A percentile compares a stretch with the other conserved stretches of the same genome.
phyloP scores from a whole-genome alignment of 2,329 filamentous ascomycete species.

The Drechslera avenae region DNA sequence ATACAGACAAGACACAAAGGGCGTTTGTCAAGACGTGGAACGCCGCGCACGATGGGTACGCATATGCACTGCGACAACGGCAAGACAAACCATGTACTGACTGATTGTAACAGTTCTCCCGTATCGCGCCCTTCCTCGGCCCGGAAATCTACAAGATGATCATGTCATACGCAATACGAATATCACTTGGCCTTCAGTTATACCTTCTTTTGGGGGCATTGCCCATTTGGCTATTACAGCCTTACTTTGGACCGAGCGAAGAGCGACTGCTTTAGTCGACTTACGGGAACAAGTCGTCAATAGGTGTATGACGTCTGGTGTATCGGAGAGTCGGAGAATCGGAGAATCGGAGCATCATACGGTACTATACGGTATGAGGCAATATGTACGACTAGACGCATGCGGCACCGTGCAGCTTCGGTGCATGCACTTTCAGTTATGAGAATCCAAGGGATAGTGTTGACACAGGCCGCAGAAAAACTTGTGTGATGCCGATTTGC shows the following conservation, averaged over 20 bases:
- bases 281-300: too few species aligned
- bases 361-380: background rate
- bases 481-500: too few species aligned
- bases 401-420: background rate
- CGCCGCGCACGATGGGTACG: conserved; percentile 35
- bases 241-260: background rate
- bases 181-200: background rate
- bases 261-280: background rate
- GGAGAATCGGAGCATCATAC: background rate
- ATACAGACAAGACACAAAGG: conserved; percentile 74
- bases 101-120: background rate
- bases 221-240: background rate
- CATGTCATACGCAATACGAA: background rate
- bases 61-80: background rate
- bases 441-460: background rate
- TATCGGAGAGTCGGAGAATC: too few species aligned
- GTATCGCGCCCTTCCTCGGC: background rate
- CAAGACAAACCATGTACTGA: background rate
- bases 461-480: background rate
- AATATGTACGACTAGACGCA: background rate
- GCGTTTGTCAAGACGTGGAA: conserved; percentile 60
- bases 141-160: background rate
- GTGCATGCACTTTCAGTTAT: background rate
- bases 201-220: background rate
- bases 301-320: too few species aligned